phyloP scores from a whole-genome alignment of 1,284 basidiomycete species.

The Kwoniella shivajii region DNA sequence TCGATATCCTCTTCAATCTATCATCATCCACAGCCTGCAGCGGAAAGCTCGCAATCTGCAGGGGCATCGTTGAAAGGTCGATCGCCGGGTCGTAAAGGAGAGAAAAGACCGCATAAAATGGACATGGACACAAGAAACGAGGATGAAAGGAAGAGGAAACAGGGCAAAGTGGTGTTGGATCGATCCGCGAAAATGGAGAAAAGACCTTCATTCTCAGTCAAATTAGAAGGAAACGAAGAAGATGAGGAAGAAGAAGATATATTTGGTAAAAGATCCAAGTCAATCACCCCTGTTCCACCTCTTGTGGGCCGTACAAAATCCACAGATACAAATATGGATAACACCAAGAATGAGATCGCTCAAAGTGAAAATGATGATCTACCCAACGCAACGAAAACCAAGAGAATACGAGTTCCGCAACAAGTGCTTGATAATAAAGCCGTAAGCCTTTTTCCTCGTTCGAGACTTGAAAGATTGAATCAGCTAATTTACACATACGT shows the following conservation, averaged over 20 bases:
- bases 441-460: slow-evolving; percentile 27
- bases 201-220: not conserved
- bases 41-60: slow-evolving; percentile 3
- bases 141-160: not conserved
- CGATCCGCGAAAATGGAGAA: slow-evolving; percentile 1
- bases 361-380: slow-evolving; percentile 5
- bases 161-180: not conserved
- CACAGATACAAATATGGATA: not conserved
- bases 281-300: slow-evolving; percentile 5
- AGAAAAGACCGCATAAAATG: slow-evolving; percentile 35
- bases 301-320: slow-evolving; percentile 8
- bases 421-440: slow-evolving; percentile 48
- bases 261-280: slow-evolving; percentile 36
- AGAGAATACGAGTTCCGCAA: slow-evolving; percentile 31
- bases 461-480: not conserved
- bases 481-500: not conserved
- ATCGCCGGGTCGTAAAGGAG: slow-evolving; percentile 45
- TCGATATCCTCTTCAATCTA: slow-evolving; percentile 44
- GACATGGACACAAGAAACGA: slow-evolving; percentile 13
- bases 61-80: slow-evolving; percentile 31
- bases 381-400: slow-evolving; percentile 7
- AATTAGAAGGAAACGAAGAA: not conserved
- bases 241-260: slow-evolving; percentile 41
- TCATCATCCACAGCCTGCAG: slow-evolving; percentile 48
- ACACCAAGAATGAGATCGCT: not conserved